A percentile compares a stretch with the other conserved stretches of the same genome.
phyloP scores from a whole-genome alignment of 2,329 filamentous ascomycete genomes.

The Aspergillus carbonarius region DNA sequence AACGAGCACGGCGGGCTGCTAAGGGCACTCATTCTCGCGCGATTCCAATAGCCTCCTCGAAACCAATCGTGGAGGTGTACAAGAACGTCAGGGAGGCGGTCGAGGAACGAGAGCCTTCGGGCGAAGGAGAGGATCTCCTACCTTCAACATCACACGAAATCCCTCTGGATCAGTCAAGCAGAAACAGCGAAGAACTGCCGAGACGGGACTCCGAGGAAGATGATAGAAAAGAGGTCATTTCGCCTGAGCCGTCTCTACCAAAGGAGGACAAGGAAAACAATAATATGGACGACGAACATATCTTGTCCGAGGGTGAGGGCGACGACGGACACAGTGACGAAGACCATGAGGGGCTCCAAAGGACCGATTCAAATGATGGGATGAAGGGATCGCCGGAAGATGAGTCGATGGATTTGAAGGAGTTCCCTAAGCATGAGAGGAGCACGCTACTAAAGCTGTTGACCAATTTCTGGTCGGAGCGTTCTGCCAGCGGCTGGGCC shows the following conservation, averaged over 20 bases:
- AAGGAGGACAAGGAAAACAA: constrained; percentile 46
- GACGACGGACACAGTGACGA: constrained; percentile 69
- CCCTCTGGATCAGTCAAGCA: constrained; percentile 34
- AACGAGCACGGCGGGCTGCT: constrained; percentile 75
- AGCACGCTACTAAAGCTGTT: constrained; percentile 92
- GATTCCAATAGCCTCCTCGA: constrained; percentile 88
- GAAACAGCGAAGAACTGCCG: constrained; percentile 27
- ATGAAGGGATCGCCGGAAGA: constrained; percentile 54
- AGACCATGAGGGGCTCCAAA: constrained; percentile 69
- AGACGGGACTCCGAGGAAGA: constrained; percentile 25
- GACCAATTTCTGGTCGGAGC: constrained; percentile 97
- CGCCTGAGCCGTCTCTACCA: constrained; percentile 30
- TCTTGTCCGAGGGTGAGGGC: constrained; percentile 65
- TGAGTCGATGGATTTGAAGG: constrained; percentile 60
- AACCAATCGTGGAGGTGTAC: constrained; percentile 94
- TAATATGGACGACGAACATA: constrained; percentile 49
- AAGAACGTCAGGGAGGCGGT: constrained; percentile 91
- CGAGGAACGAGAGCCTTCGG: constrained; percentile 68
- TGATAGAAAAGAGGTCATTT: constrained; percentile 35
- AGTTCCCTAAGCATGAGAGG: constrained; percentile 89
- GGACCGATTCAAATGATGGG: constrained; percentile 57
- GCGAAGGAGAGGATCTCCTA: constrained; percentile 57
- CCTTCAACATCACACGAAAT: constrained; percentile 24
- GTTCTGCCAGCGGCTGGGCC: constrained; percentile 92
- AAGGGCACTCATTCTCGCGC: constrained; percentile 74